Conservation (phyloP, 2,329 filamentous ascomycete genomes). For the Mollisia scopiformis region DNA sequence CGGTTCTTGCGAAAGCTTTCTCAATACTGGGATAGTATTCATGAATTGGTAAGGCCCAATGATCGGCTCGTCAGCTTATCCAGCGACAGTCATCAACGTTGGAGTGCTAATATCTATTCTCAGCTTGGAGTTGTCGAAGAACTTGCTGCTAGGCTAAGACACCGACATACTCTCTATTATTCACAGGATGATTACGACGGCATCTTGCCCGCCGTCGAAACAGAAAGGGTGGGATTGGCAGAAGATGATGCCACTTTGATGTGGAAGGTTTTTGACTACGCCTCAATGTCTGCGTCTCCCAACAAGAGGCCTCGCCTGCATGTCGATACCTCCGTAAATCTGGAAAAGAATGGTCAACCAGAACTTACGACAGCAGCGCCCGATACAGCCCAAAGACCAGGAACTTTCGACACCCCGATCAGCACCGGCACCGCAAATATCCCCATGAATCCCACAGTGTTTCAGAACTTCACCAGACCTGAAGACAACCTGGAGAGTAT, state of each 20-base stretch:
- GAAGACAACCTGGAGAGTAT: not conserved
- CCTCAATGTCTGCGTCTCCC: slow-evolving; percentile 20
- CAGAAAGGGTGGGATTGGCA: slow-evolving; percentile 20
- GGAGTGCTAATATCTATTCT: too few species aligned
- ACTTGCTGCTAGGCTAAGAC: slow-evolving; percentile 17
- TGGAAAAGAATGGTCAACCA: not conserved
- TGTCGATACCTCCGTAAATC: not conserved
- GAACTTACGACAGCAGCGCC: not conserved
- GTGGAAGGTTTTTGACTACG: slow-evolving; percentile 27
- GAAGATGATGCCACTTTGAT: slow-evolving; percentile 20
- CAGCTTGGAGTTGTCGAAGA: slow-evolving; percentile 24
- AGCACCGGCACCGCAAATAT: not conserved
- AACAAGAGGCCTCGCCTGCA: not conserved
- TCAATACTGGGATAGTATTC: slow-evolving; percentile 23
- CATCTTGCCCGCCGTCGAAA: slow-evolving; percentile 21
- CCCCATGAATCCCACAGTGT: not conserved
- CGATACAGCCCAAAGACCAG: not conserved
- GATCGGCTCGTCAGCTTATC: too few species aligned
- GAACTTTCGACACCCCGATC: not conserved
- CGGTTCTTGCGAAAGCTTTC: slow-evolving; percentile 21
- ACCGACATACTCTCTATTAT: slow-evolving; percentile 24
- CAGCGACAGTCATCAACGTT: too few species aligned
- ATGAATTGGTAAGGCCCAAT: slow-evolving; percentile 20
- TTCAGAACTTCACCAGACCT: slow-evolving; percentile 1
- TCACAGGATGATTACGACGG: slow-evolving; percentile 26